Percentiles rank a stretch among this genome's conserved stretches.
Evolutionary conservation across 768 basidiomycete genomes (phyloP).

Genomic region (Ephemerocybe angulata): DNA sequence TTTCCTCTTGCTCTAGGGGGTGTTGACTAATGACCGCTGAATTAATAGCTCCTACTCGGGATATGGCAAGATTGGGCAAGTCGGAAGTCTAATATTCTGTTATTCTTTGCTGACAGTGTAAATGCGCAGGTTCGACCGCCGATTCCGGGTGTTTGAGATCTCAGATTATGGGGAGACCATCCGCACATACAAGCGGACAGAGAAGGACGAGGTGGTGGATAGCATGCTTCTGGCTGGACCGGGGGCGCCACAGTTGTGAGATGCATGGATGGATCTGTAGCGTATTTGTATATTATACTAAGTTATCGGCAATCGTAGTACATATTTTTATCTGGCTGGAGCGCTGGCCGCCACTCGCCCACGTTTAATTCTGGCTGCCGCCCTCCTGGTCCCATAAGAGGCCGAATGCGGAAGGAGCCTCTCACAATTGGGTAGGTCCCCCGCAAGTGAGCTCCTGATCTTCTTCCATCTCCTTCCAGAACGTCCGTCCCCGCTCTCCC

Average conservation of each 20-base stretch:
- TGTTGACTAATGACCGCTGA: neutral
- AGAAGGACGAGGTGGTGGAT: constrained; percentile 65
- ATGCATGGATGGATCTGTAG: neutral
- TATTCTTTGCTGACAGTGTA: constrained; percentile 7
- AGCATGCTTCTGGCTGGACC: constrained; percentile 49
- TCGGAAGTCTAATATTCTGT: constrained; percentile 6
- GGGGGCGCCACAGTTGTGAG: constrained; percentile 9
- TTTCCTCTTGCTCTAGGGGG: neutral
- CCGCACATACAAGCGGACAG: constrained; percentile 78
- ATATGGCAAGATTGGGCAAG: constrained; percentile 73
- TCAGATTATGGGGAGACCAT: constrained; percentile 92
- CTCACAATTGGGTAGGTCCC: neutral
- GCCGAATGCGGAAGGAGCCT: constrained; percentile 3
- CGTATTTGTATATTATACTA: neutral
- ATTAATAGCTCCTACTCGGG: constrained; percentile 68
- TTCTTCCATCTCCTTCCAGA: constrained; percentile 9
- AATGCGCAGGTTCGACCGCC: constrained; percentile 70
- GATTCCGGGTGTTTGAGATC: constrained; percentile 86
- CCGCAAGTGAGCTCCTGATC: neutral
- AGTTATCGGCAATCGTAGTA: too few relatives aligned
- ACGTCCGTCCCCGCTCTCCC: constrained; percentile 5
- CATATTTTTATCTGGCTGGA: too few relatives aligned
- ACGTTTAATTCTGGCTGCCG: too few relatives aligned
- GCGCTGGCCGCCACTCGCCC: too few relatives aligned
- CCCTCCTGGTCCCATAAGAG: too few relatives aligned